Conservation (phyloP, 345 rosid genomes). For the Boechera stricta region DNA sequence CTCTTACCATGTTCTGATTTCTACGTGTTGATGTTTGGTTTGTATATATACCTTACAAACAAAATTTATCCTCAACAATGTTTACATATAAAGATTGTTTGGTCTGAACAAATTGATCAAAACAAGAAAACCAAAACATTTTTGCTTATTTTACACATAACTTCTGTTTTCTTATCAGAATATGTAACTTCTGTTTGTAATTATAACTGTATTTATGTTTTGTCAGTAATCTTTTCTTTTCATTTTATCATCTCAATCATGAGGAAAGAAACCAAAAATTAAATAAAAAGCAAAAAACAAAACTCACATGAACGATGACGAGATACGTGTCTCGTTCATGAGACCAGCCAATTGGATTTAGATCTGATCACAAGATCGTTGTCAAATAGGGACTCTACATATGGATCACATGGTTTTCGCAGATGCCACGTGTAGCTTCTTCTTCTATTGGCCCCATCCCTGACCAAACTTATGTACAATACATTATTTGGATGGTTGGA, state of each 20-base stretch:
- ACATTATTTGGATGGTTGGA: not conserved
- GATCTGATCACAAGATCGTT: conserved; percentile 27
- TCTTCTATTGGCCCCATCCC: conserved; percentile 1
- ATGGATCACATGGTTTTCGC: conserved; percentile 39
- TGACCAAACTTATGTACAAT: not conserved
- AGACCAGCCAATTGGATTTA: conserved; percentile 33
- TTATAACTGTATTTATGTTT: not conserved
- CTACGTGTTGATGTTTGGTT: no score
- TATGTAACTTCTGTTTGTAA: not conserved
- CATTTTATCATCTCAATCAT: conserved; percentile 4
- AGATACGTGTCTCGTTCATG: conserved; percentile 30
- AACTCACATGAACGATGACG: conserved; percentile 37
- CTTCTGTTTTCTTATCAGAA: not conserved
- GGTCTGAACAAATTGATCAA: no score
- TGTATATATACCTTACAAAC: no score
- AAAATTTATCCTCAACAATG: no score
- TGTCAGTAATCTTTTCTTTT: not conserved
- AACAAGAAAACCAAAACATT: no score
- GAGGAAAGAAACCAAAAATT: not conserved
- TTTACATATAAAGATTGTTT: no score
- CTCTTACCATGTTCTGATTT: no score
- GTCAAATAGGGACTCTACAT: conserved; percentile 25
- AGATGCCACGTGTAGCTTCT: conserved; percentile 26
- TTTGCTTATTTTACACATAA: not conserved
- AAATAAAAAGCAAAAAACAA: conserved; percentile 12